Evolutionary conservation across 305 asterid genomes (phyloP).

Genomic region (Rubia tinctorum): DNA sequence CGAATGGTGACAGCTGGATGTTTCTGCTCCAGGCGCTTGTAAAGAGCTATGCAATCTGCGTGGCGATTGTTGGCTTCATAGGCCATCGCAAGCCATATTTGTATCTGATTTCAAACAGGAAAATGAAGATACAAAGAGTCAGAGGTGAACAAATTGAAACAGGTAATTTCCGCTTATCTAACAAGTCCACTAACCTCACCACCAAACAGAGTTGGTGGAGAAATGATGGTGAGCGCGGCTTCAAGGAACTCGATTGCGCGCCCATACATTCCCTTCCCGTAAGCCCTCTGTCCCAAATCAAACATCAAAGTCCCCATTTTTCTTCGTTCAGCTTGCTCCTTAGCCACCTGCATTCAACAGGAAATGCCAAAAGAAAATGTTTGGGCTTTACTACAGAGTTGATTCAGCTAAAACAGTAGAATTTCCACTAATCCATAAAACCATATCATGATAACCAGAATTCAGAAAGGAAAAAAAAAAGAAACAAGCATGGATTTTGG

Average conservation of each 20-base stretch:
- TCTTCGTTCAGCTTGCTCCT: constrained; percentile 90
- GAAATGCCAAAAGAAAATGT: constrained; percentile 4
- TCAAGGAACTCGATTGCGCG: constrained; percentile 96
- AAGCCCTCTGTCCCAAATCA: constrained; percentile 89
- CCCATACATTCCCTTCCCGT: constrained; percentile 83
- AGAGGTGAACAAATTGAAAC: background rate
- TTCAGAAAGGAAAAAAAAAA: background rate
- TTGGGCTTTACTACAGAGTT: background rate
- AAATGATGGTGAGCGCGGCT: constrained; percentile 95
- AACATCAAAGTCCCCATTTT: constrained; percentile 88
- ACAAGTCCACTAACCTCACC: constrained; percentile 71
- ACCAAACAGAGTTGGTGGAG: constrained; percentile 81
- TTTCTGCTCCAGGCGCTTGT: constrained; percentile 62
- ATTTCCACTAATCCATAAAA: background rate
- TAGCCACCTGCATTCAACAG: constrained; percentile 55
- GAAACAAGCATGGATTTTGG: background rate
- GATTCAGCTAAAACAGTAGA: background rate
- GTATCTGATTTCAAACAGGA: constrained; percentile 48
- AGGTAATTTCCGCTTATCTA: background rate
- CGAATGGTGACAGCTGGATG: constrained; percentile 28
- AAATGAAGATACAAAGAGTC: background rate
- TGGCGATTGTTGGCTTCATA: constrained; percentile 96
- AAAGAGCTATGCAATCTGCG: constrained; percentile 81
- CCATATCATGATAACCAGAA: background rate
- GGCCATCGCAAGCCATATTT: constrained; percentile 99